Percentiles rank a stretch among this genome's conserved stretches.
These are phyloP conservation scores for Exophiala lecanii-corni DNA, from an alignment of 2,329 filamentous ascomycete genomes.

Conservation along the genomic window DNA sequence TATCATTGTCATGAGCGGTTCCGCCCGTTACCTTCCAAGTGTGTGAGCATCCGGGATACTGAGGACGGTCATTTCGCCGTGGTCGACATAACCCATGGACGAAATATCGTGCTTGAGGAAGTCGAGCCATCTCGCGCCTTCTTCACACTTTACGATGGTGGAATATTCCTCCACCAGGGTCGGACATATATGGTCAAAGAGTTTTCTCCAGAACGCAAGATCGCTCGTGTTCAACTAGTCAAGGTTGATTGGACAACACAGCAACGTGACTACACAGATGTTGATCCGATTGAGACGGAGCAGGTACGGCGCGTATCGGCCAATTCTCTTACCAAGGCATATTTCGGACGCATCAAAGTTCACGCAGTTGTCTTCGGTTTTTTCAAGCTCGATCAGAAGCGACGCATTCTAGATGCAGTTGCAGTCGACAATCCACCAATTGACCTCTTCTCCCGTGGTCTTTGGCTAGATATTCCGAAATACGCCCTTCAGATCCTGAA, in stretches of 20 bases:
- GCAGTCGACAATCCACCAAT: conserved; percentile 92
- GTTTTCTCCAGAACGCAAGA: conserved; percentile 71
- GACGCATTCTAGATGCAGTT: conserved; percentile 83
- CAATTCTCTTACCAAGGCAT: conserved; percentile 63
- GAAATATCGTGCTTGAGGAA: conserved; percentile 85
- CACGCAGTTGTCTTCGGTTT: conserved; percentile 89
- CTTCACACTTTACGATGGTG: conserved; percentile 94
- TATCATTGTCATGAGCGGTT: conserved; percentile 89
- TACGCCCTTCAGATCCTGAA: conserved; percentile 73
- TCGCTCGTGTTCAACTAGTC: conserved; percentile 83
- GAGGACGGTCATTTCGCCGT: conserved; percentile 92
- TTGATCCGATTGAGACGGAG: conserved; percentile 90
- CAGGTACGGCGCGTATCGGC: conserved; percentile 67
- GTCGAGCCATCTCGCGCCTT: conserved; percentile 93
- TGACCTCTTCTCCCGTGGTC: conserved; percentile 75
- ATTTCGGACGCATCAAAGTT: conserved; percentile 81
- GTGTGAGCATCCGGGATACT: conserved; percentile 83
- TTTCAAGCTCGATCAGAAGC: conserved; percentile 88
- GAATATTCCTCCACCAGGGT: conserved; percentile 96
- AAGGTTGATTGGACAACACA: conserved; percentile 93
- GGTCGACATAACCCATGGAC: conserved; percentile 73
- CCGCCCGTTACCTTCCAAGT: conserved; percentile 74
- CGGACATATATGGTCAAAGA: conserved; percentile 87
- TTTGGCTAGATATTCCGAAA: conserved; percentile 92
- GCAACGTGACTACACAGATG: conserved; percentile 88